These are phyloP conservation scores for Macrolepiota dolichaula DNA, from an alignment of 768 basidiomycete genomes.

Conservation along the genomic window DNA sequence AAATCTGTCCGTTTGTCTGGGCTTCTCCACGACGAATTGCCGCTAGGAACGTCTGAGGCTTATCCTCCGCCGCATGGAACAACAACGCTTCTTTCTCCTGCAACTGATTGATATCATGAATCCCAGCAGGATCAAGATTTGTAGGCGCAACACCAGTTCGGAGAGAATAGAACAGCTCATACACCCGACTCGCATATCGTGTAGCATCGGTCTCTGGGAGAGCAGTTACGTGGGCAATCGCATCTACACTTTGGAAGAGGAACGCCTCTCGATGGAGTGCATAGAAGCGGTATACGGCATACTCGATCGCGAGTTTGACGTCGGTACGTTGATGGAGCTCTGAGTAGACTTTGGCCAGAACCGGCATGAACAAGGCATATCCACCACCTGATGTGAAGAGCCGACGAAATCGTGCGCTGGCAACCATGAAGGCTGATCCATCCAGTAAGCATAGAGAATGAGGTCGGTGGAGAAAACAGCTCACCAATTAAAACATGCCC, in stretches of 20 bases:
- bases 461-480: slow-evolving; percentile 15
- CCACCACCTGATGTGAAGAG: slow-evolving; percentile 70
- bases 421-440: slow-evolving; percentile 61
- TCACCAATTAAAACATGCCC: slow-evolving; percentile 69
- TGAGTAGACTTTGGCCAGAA: slow-evolving; percentile 65
- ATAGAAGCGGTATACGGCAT: slow-evolving; percentile 68
- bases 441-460: not conserved
- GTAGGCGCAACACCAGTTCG: slow-evolving; percentile 34
- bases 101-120: slow-evolving; percentile 56
- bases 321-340: slow-evolving; percentile 54
- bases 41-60: slow-evolving; percentile 65
- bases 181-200: slow-evolving; percentile 56
- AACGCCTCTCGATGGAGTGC: slow-evolving; percentile 71
- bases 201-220: slow-evolving; percentile 44
- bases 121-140: slow-evolving; percentile 60
- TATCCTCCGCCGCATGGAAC: slow-evolving; percentile 67
- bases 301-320: slow-evolving; percentile 68
- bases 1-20: slow-evolving; percentile 36
- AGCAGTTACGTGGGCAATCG: slow-evolving; percentile 51
- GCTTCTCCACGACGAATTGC: slow-evolving; percentile 43
- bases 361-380: slow-evolving; percentile 74
- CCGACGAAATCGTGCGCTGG: slow-evolving; percentile 73
- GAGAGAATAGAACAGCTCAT: slow-evolving; percentile 56
- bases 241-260: slow-evolving; percentile 69
- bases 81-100: slow-evolving; percentile 73